Conservation (phyloP, 495 filamentous ascomycete species). For the Geopyxis carbonaria region DNA sequence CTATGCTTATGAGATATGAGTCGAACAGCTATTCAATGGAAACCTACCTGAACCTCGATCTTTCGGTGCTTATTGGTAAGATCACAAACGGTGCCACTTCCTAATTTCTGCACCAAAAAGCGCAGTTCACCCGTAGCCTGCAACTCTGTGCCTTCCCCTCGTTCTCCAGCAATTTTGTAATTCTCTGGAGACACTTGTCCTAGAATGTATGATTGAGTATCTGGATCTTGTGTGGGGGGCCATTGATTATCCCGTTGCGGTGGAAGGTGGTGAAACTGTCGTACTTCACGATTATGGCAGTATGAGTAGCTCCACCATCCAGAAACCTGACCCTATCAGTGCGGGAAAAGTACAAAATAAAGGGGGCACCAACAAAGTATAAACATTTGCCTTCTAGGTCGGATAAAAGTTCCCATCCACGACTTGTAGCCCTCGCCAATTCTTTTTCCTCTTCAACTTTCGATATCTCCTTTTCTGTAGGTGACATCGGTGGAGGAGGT, state of each 20-base stretch:
- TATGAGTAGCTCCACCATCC: constrained; percentile 98
- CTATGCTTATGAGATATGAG: constrained; percentile 24
- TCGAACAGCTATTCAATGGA: background rate
- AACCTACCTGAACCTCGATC: constrained; percentile 54
- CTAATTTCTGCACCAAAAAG: constrained; percentile 78
- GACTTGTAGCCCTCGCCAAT: constrained; percentile 60
- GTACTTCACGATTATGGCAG: constrained; percentile 75
- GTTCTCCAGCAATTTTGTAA: constrained; percentile 23
- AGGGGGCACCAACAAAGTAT: constrained; percentile 50
- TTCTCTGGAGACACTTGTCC: constrained; percentile 29
- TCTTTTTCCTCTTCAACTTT: constrained; percentile 69
- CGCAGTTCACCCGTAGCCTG: constrained; percentile 68
- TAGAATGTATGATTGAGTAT: constrained; percentile 62
- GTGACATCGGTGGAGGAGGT: constrained; percentile 34
- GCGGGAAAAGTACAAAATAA: background rate
- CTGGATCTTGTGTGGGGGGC: constrained; percentile 56
- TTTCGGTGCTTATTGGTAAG: constrained; percentile 68
- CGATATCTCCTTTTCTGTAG: constrained; percentile 44
- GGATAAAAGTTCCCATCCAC: constrained; percentile 77
- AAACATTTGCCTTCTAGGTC: constrained; percentile 77
- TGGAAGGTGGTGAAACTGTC: constrained; percentile 81
- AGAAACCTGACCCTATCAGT: constrained; percentile 24
- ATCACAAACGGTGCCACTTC: constrained; percentile 78
- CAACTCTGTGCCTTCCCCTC: constrained; percentile 38
- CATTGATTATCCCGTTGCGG: constrained; percentile 46